These are phyloP conservation scores for Suillus spraguei DNA, from an alignment of 768 basidiomycete species.

Conservation along the genomic window DNA sequence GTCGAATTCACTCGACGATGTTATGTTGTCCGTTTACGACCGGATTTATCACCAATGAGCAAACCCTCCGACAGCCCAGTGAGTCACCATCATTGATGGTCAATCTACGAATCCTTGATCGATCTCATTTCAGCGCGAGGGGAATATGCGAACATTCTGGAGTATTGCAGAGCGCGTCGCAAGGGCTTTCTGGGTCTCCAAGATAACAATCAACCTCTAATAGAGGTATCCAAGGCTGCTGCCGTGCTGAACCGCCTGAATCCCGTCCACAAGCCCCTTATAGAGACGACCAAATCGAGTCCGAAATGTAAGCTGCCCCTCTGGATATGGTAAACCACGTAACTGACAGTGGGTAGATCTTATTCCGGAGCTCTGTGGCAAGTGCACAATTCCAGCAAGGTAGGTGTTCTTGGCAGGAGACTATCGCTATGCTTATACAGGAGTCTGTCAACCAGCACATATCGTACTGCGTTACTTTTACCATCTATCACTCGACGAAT, in stretches of 20 bases:
- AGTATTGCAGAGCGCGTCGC: slow-evolving; percentile 63
- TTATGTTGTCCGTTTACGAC: slow-evolving; percentile 54
- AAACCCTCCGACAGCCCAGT: slow-evolving; percentile 68
- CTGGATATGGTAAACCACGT: slow-evolving; percentile 18
- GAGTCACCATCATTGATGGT: slow-evolving; percentile 31
- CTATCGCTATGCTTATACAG: slow-evolving; percentile 1
- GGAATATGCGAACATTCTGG: slow-evolving; percentile 60
- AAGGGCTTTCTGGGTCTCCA: slow-evolving; percentile 65
- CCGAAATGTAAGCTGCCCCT: slow-evolving; percentile 58
- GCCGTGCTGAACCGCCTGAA: slow-evolving; percentile 58
- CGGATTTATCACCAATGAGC: slow-evolving; percentile 73
- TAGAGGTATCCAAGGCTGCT: slow-evolving; percentile 64
- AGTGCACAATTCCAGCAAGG: slow-evolving; percentile 76
- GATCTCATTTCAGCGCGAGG: slow-evolving; percentile 54
- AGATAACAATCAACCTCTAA: slow-evolving; percentile 67
- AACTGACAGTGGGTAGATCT: slow-evolving; percentile 54
- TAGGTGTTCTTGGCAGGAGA: slow-evolving; percentile 27
- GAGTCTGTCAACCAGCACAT: slow-evolving; percentile 45
- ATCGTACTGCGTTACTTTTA: slow-evolving; percentile 67
- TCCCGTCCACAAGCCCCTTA: slow-evolving; percentile 47
- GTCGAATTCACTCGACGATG: slow-evolving; percentile 79
- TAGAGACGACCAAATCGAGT: slow-evolving; percentile 39
- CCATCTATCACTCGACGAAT: slow-evolving; percentile 76
- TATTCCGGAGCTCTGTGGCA: slow-evolving; percentile 81
- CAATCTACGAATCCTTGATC: slow-evolving; percentile 7